Base-by-base conservation (phyloP, 805 yeast species). In the Kurtzmaniella fragi region DNA sequence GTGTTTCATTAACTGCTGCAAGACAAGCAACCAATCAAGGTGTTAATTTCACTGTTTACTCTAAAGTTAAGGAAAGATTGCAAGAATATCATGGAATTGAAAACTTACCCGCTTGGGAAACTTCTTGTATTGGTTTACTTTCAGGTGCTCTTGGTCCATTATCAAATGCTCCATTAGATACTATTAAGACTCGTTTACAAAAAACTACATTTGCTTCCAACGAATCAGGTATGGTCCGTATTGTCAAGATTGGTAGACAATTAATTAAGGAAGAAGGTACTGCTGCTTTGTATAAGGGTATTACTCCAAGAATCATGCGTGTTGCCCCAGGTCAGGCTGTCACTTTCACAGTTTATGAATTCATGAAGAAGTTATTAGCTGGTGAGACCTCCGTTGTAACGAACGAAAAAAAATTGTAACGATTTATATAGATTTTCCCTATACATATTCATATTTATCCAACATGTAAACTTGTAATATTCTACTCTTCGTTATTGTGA, bases 241-340 rank as follows among this genome's bases (percentile, higher is more conserved):
- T 91, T 52, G 64, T 74, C 29, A 77, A 90, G 60, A 91, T 93
- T 54, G 87, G 95, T 43, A 68, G 70, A 35, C 90, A 82, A 55
- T 75, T 91, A 62, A 70, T 90, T 49, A 81, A 80, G 59, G 95
- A 88, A 70, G 96, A 89, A 67, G 99, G 99, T 39, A 53, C 58
- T 31, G 61, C 61, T 40, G 73, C 73, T 13, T 62, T 59, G 37
- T 59, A 59, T 45, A 59, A 59, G 40, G 99, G 99, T 69, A 91
- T 91, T 59, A 89, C 97, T 17, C 99, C 99, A 52, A 83, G 99
- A 71, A 91, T 91, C 52, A 90, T 91, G 95, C 84, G 99, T 70
- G 99, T 91, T 38, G 99, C 99, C 10, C 97, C 99, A 17, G 99
- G 99, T 45, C 99, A 91, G 69, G 97, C 98, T 40, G 98, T 91